phyloP scores from a whole-genome alignment of 257 asterid species.

The Solanum etuberosum region DNA sequence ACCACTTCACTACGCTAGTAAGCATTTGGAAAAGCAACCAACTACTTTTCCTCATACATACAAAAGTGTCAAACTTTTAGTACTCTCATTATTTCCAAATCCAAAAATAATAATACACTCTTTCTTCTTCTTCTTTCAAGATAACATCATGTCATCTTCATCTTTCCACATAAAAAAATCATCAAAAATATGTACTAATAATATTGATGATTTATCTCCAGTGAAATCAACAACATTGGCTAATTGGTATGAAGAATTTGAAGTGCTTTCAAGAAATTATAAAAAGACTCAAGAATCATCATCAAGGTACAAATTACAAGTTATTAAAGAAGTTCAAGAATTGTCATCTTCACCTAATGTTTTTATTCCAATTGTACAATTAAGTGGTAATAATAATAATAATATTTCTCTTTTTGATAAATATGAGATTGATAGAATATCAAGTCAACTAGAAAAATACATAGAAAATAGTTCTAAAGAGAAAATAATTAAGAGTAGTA shows the following conservation, averaged over 20 bases:
- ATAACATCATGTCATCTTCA: not conserved
- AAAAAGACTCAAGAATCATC: slow-evolving; percentile 27
- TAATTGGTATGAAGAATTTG: not conserved
- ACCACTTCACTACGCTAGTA: not conserved
- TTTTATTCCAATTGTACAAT: not conserved
- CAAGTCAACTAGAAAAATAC: slow-evolving; percentile 38
- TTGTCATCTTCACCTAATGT: not conserved
- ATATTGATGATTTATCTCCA: slow-evolving; percentile 22
- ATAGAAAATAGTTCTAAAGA: slow-evolving; percentile 16
- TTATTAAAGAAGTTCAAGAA: slow-evolving; percentile 3
- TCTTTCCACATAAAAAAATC: slow-evolving; percentile 12
- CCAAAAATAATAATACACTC: not conserved
- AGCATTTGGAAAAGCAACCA: not conserved
- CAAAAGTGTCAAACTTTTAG: not conserved
- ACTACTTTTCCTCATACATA: not conserved
- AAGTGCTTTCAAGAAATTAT: slow-evolving; percentile 6
- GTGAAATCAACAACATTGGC: slow-evolving; percentile 59
- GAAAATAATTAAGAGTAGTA: not conserved
- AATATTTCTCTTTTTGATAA: slow-evolving; percentile 46
- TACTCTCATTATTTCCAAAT: not conserved
- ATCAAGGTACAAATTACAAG: slow-evolving; percentile 54
- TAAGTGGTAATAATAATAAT: not conserved
- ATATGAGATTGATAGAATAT: slow-evolving; percentile 49
- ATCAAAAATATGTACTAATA: not conserved
- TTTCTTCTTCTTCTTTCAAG: not conserved